A percentile compares a stretch with the other conserved stretches of the same genome.
phyloP scores from a whole-genome alignment of 441 rosid genomes.

The Populus trichocarpa region DNA sequence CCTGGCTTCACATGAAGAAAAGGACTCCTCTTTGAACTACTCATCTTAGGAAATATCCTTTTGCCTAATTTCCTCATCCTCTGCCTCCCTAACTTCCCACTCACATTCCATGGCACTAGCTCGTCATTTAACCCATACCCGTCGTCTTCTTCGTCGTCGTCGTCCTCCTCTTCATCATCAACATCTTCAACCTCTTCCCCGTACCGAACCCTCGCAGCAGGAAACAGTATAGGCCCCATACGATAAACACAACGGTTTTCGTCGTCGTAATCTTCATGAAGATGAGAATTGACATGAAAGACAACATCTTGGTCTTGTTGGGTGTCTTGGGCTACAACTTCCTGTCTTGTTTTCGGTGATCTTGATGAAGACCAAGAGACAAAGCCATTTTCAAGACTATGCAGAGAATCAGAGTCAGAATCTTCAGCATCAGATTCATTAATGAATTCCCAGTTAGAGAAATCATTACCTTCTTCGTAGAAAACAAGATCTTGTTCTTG shows the following conservation, averaged over 20 bases:
- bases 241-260: constrained; percentile 6
- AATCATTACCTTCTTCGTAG: constrained; percentile 15
- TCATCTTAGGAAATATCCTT: constrained; percentile 54
- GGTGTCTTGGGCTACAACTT: neutral
- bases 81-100: constrained; percentile 61
- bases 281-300: neutral
- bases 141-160: constrained; percentile 23
- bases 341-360: neutral
- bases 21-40: constrained; percentile 45
- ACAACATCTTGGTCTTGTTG: neutral
- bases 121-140: constrained; percentile 70
- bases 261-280: neutral
- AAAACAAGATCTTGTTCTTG: constrained; percentile 5
- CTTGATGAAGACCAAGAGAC: constrained; percentile 12
- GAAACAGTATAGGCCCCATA: neutral
- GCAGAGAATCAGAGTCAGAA: constrained; percentile 28
- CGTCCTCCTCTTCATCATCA: constrained; percentile 17
- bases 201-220: constrained; percentile 4
- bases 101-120: constrained; percentile 49
- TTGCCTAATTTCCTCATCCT: constrained; percentile 74
- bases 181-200: constrained; percentile 14
- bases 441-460: constrained; percentile 45
- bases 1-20: constrained; percentile 49
- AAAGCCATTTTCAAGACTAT: constrained; percentile 22
- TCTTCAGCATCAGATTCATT: constrained; percentile 38